Evolutionary conservation across 1,284 basidiomycete species (phyloP).

Genomic region (Sporisorium graminicola): DNA sequence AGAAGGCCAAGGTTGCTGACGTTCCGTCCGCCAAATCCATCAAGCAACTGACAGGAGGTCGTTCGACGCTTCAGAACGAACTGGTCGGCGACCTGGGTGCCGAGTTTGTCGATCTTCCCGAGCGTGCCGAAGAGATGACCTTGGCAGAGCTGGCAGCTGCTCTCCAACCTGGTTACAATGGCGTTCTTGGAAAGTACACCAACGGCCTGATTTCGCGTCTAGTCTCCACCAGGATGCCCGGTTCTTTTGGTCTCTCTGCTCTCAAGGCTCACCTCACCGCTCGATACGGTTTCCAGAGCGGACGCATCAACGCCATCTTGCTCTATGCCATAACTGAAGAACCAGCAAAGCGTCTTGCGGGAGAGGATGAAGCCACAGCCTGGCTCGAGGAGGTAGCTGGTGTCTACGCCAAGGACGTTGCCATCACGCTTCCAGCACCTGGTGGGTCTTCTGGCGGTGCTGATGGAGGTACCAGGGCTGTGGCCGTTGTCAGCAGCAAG

Average conservation of each 20-base stretch:
- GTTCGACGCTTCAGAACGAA: slow-evolving; percentile 97
- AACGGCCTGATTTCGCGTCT: slow-evolving; percentile 89
- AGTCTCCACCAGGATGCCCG: slow-evolving; percentile 95
- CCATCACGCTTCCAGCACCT: slow-evolving; percentile 77
- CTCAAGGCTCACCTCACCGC: slow-evolving; percentile 77
- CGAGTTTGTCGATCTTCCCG: slow-evolving; percentile 75
- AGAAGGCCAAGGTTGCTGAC: slow-evolving; percentile 93
- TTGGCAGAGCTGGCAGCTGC: slow-evolving; percentile 88
- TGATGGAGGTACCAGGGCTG: slow-evolving; percentile 72
- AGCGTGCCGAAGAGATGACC: slow-evolving; percentile 96
- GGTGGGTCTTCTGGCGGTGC: slow-evolving; percentile 72
- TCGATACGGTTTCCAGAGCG: slow-evolving; percentile 85
- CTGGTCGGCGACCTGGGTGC: slow-evolving; percentile 87
- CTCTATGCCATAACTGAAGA: slow-evolving; percentile 91
- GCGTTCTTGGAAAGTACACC: slow-evolving; percentile 92
- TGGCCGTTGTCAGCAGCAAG: slow-evolving; percentile 76
- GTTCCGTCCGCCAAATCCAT: slow-evolving; percentile 91
- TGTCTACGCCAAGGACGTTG: slow-evolving; percentile 85
- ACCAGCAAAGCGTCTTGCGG: slow-evolving; percentile 90
- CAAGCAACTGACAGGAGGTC: slow-evolving; percentile 97
- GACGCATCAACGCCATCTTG: slow-evolving; percentile 87
- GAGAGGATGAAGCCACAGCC: slow-evolving; percentile 89
- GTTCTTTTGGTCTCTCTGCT: slow-evolving; percentile 93
- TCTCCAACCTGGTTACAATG: slow-evolving; percentile 83
- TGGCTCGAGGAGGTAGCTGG: slow-evolving; percentile 90